Evolutionary conservation across 2,329 filamentous ascomycete genomes (phyloP), one percentile per base, ranked within the genome.

Genomic region (Colletotrichum sp.): DNA sequence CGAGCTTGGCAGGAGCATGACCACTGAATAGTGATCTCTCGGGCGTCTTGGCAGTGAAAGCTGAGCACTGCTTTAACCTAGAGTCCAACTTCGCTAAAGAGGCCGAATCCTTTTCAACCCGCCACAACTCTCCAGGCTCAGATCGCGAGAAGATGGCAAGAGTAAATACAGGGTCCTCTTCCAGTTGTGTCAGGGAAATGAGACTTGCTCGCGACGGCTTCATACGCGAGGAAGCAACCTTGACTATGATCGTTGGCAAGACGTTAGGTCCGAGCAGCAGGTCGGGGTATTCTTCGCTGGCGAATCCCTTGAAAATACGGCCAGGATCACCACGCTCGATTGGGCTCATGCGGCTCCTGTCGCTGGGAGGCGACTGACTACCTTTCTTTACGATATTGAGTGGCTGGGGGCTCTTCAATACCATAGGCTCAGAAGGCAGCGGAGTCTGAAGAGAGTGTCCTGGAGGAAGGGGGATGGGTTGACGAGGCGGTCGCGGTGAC

Each of bases 151-250:
- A 94, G 44, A 99, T 88, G 22, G 96, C 96, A 69, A 99, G 88
- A 0, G 96, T 98, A 81, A 98, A 98, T 1, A 98, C 96, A 0
- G 96, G 95, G 80, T 98, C 96, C 82, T 98, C 96, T 74, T 98
- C 96, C 25, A 94, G 88, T 77, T 95, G 93, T 67, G 92, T 96
- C 13, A 96, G 88, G 3, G 93, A 94, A 80, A 98, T 88, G 79
- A 97, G 91, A 82, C 96, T 98, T 48, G 95, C 93, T 78, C 96
- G 90, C 1, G 96, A 98, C 16, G 96, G 97, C 82, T 95, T 96
- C 88, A 99, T 93, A n/a, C 97, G 93, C 27, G 97, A 98, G 6
- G 97, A 98, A 5, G 96, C 95, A 6, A 98, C 96, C 82, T 91
- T 95, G 64, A 98, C 93, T 78, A 94, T 91, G 72, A 99, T 94